phyloP scores from a whole-genome alignment of 2,329 filamentous ascomycete species.

The Apiospora aurea region DNA sequence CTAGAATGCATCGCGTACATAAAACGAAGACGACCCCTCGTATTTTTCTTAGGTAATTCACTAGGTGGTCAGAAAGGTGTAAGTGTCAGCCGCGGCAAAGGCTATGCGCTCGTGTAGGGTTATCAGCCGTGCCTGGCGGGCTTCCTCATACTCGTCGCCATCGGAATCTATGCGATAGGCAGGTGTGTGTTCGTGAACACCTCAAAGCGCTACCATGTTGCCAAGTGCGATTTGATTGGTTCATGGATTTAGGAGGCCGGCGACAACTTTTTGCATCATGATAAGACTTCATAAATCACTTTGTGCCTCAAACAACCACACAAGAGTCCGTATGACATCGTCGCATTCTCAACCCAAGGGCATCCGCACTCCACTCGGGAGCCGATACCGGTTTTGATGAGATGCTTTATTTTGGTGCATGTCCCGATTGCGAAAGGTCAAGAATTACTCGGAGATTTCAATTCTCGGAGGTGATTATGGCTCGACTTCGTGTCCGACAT shows the following conservation, averaged over 20 bases:
- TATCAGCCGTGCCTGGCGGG: too few relatives aligned
- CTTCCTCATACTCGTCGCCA: neutral
- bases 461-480: neutral
- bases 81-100: neutral
- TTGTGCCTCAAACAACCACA: neutral
- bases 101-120: neutral
- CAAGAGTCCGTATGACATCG: neutral
- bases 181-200: neutral
- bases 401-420: neutral
- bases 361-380: neutral
- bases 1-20: neutral
- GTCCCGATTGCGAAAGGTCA: neutral
- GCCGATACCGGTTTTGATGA: neutral
- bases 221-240: neutral
- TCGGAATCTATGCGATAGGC: neutral
- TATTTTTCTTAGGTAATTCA: conserved; percentile 12
- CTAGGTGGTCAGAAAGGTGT: neutral
- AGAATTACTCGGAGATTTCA: neutral
- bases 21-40: conserved; percentile 6
- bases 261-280: too few relatives aligned
- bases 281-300: neutral
- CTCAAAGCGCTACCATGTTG: too few relatives aligned
- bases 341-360: neutral
- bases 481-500: neutral
- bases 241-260: neutral